Evolutionary conservation across 495 filamentous ascomycete genomes (phyloP), one percentile per base, ranked within the genome.

Genomic region (Filosporella fistucella): DNA sequence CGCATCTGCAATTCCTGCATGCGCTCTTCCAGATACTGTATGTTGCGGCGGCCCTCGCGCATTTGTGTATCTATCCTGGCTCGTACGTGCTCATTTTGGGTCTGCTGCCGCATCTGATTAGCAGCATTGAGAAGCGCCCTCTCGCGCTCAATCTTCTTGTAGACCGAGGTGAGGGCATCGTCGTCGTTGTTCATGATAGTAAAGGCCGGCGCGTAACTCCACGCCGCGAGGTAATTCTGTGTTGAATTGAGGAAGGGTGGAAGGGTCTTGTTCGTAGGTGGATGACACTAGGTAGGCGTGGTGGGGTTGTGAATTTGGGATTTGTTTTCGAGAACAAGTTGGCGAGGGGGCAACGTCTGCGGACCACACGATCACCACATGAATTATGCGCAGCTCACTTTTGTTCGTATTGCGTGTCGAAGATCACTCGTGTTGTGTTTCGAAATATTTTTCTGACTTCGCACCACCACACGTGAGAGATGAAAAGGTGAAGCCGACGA

Each of bases 91-190:
- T 87, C 84, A 65, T 99, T 97, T 68, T 88, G 82, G 58, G 91
- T 96, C 60, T 91, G 89, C 70, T 89, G 86, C 73, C 90, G 85
- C 88, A 99, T 95, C 48, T 85, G 78, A 63, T 88, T 88, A 42
- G 94, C 94, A 56, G 88, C 90, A 67, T 88, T 84, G 75, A 99
- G 93, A 56, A 99, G 80, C 58, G 85, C 85, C 75, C 91, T 90
- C 68, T 99, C 94, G 65, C 93, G 81, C 76, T 96, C 89, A 69
- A 97, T 96, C 88, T 99, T 97, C 70, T 82, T 85, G 71, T 85
- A 81, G 72, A 97, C 88, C 70, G 91, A 86, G 68, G 75, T 78
- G 69, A 91, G 80, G 58, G 86, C 80, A 59, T 90, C 85, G 57
- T 95, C 89, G 66, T 87, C 78, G 74, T 81, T 82, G 72, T 82